Percentiles rank a stretch among this genome's conserved stretches.
Evolutionary conservation across 108 stramenopile genomes (phyloP).

Genomic region (Cyclotella choctawhatcheeana): DNA sequence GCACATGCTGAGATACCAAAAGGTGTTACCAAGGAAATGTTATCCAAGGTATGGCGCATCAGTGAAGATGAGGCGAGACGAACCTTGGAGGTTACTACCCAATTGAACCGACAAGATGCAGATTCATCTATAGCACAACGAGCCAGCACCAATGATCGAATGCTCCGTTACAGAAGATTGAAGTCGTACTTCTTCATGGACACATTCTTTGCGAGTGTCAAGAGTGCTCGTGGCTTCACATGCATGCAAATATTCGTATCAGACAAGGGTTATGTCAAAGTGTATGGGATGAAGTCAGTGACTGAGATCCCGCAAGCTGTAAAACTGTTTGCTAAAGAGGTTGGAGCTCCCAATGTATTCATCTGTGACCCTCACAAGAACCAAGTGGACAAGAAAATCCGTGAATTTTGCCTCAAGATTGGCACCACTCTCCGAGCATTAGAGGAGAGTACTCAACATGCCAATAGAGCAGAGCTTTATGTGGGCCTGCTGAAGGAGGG

Average conservation of each 20-base stretch:
- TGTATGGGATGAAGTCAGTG: conserved; percentile 20
- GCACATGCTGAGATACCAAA: background rate
- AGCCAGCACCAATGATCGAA: conserved; percentile 9
- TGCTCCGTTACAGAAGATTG: background rate
- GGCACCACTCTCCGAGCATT: conserved; percentile 33
- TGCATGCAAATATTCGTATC: conserved; percentile 34
- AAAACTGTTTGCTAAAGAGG: conserved; percentile 40
- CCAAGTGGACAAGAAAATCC: conserved; percentile 20
- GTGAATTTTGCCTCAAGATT: conserved; percentile 22
- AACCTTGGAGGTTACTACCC: conserved; percentile 34
- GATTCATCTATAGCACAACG: background rate
- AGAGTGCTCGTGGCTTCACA: conserved; percentile 24
- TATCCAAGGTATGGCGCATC: conserved; percentile 48
- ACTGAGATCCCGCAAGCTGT: conserved; percentile 27
- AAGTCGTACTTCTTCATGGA: conserved; percentile 33
- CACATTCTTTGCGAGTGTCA: conserved; percentile 25
- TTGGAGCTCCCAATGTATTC: conserved; percentile 44
- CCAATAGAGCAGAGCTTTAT: conserved; percentile 44
- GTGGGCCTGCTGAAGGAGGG: conserved; percentile 51
- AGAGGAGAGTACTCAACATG: conserved; percentile 42
- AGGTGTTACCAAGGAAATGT: conserved; percentile 30
- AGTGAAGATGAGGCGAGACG: conserved; percentile 13
- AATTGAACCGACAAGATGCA: conserved; percentile 9
- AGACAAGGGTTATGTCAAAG: conserved; percentile 36
- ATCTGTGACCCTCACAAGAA: conserved; percentile 26